These are phyloP conservation scores for Infundibulicybe gibba DNA, from an alignment of 768 basidiomycete species.

Conservation along the genomic window DNA sequence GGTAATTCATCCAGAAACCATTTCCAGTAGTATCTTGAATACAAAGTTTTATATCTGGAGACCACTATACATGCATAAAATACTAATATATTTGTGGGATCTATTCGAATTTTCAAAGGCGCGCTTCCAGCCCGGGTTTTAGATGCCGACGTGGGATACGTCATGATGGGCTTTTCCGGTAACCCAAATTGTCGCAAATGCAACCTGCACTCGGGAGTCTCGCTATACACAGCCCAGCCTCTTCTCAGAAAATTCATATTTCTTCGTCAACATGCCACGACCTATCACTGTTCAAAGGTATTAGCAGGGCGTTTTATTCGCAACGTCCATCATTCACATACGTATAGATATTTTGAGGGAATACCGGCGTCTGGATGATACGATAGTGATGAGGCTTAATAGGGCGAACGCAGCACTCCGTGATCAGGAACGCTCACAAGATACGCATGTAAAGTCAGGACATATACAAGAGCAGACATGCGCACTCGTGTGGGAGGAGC, in stretches of 20 bases:
- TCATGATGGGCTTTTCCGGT: neutral
- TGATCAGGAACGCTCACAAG: conserved; percentile 57
- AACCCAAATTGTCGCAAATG: conserved; percentile 28
- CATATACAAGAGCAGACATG: conserved; percentile 75
- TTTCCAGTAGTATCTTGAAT: no score
- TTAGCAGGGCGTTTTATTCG: conserved; percentile 6
- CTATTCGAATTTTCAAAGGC: no score
- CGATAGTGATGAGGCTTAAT: conserved; percentile 77
- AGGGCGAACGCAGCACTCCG: conserved; percentile 73
- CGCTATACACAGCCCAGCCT: conserved; percentile 62
- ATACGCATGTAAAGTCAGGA: conserved; percentile 31
- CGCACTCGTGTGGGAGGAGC: conserved; percentile 70
- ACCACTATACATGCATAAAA: no score
- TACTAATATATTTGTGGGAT: no score
- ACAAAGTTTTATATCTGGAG: no score
- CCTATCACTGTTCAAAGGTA: conserved; percentile 77
- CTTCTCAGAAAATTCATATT: conserved; percentile 66
- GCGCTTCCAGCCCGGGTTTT: neutral
- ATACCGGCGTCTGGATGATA: conserved; percentile 78
- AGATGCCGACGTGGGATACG: neutral
- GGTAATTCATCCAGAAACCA: no score
- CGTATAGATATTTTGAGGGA: conserved; percentile 72
- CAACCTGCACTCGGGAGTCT: conserved; percentile 60
- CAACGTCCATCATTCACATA: neutral
- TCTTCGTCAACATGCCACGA: conserved; percentile 72